Base-by-base conservation (phyloP, 2,329 filamentous ascomycete species). In the Arthrobotrys musiformis region DNA sequence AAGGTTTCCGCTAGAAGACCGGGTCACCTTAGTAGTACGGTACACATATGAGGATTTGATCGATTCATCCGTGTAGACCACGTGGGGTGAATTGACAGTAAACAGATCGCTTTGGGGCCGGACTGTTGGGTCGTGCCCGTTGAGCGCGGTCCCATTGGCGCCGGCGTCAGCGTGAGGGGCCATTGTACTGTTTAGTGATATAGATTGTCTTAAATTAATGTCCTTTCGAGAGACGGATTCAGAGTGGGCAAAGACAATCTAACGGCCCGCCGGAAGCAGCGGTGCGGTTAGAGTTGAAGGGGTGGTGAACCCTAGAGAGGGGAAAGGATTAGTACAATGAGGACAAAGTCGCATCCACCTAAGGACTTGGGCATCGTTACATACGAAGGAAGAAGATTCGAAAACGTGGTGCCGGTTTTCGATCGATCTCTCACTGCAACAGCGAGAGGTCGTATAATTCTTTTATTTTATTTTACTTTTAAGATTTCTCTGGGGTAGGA, bases 31-130 rank as follows among this genome's bases (percentile, higher is more conserved):
- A 73, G 95, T 98, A 82, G 95, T 98, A 84, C 94, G 93, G 86
- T 99, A 99, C 81, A 92, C 93, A 87, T 98, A 99, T 86, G 92
- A 94, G 86, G 92, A 96, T 83, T 89, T 91, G 87, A 99, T 98
- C 82, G 93, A 90, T 80, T 88, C 86, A 83, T 95, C 91, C 78
- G 92, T 93, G 87, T 99, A 99, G 81, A 88, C 87, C 81, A 99
- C 95, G 83, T 97, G 96, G 83, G 94, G 92, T 79, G 94, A 97
- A 83, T 92, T 88, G 84, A 99, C 95, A 75, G 89, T 90, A 86
- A 98, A 98, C 9, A 64, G 22, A 2, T 64, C 58, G n/a, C 63
- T 58, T 13, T 61, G 35, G 6, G 35, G 4, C 33, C 17, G 46
- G 13, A 83, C 83, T 78, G 84, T 86, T 84, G 88, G 86, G 85